Conservation (phyloP, 345 rosid species). For the Atalantia buxifolia region DNA sequence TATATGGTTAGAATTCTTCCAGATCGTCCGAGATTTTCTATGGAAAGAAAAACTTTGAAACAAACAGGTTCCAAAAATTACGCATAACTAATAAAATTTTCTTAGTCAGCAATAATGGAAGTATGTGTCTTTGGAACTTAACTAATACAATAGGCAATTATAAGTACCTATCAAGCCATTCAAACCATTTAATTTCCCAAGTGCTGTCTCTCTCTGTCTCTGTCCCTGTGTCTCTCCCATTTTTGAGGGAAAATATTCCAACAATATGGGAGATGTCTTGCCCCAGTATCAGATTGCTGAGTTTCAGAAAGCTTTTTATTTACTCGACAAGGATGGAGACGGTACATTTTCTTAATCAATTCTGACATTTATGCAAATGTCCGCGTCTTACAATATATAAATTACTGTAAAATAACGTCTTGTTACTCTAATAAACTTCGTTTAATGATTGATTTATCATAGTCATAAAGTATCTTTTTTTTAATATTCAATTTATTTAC, state of each 20-base stretch:
- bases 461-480: background rate
- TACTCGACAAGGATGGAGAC: slow-evolving; percentile 78
- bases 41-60: no score
- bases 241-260: background rate
- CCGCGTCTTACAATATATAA: background rate
- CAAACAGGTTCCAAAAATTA: no score
- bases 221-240: background rate
- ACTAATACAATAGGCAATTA: no score
- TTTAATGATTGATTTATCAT: no score
- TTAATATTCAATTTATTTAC: background rate
- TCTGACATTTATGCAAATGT: background rate
- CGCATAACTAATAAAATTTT: no score
- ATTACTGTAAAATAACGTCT: background rate
- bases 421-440: no score
- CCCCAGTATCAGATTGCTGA: background rate
- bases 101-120: no score
- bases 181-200: background rate
- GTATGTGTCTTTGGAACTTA: no score
- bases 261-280: background rate
- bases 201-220: background rate
- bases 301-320: slow-evolving; percentile 65
- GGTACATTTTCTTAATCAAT: slow-evolving; percentile 31
- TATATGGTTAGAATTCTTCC: no score
- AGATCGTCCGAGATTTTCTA: no score
- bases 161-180: background rate